Percentiles rank a stretch among this genome's conserved stretches.
These are phyloP conservation scores for Orbilia ellipsospora DNA, from an alignment of 2,329 filamentous ascomycete genomes.

Conservation along the genomic window DNA sequence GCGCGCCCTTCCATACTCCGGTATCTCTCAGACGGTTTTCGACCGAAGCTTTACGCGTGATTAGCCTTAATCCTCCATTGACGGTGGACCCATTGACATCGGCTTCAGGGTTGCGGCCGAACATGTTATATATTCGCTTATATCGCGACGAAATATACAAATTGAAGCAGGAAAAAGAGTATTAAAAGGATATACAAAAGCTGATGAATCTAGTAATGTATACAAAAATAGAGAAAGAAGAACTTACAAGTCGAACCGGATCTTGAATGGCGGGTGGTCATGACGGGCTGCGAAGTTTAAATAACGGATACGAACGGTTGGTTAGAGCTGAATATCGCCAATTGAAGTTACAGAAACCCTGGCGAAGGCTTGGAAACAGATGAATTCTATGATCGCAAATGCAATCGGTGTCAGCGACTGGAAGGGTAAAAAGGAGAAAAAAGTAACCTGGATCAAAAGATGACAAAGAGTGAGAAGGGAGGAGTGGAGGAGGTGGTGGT, in stretches of 20 bases:
- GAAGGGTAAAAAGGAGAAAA: not conserved
- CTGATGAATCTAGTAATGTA: not conserved
- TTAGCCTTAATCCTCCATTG: slow-evolving; percentile 30
- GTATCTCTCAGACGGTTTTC: slow-evolving; percentile 66
- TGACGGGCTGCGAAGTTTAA: slow-evolving; percentile 26
- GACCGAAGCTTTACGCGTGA: slow-evolving; percentile 53
- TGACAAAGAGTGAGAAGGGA: slow-evolving; percentile 11
- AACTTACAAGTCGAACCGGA: slow-evolving; percentile 40
- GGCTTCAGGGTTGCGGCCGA: slow-evolving; percentile 12
- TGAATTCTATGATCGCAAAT: not conserved
- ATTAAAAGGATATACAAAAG: not conserved
- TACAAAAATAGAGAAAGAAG: not conserved
- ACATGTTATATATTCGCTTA: slow-evolving; percentile 4
- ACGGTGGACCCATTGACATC: slow-evolving; percentile 1
- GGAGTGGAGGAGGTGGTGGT: not conserved
- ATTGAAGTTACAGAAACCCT: slow-evolving; percentile 25
- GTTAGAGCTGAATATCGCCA: slow-evolving; percentile 39
- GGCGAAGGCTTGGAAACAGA: not conserved
- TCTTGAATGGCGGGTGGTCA: slow-evolving; percentile 6
- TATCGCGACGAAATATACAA: no score
- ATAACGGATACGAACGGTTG: slow-evolving; percentile 9
- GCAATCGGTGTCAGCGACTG: slow-evolving; percentile 7
- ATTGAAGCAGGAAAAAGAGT: not conserved
- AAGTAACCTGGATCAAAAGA: slow-evolving; percentile 12
- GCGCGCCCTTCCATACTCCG: slow-evolving; percentile 77